Conservation (phyloP, 345 rosid species). For the Aurinia saxatilis region DNA sequence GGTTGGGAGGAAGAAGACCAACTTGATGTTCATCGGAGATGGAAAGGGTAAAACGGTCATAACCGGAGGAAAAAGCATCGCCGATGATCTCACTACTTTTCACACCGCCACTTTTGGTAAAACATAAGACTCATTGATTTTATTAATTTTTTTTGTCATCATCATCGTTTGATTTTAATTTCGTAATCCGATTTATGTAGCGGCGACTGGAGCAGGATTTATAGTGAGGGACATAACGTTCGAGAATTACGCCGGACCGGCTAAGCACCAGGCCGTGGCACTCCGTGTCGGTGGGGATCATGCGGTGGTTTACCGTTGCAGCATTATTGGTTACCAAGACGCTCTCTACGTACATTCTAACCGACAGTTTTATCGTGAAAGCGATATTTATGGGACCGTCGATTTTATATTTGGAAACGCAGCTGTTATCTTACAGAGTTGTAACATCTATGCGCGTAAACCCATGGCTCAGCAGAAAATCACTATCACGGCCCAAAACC, state of each 20-base stretch:
- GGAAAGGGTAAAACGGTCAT: conserved; percentile 82
- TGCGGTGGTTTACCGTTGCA: conserved; percentile 82
- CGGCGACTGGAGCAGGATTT: conserved; percentile 88
- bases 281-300: conserved; percentile 94
- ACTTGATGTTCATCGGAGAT: conserved; percentile 87
- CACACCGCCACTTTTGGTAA: conserved; percentile 90
- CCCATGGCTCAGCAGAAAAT: conserved; percentile 73
- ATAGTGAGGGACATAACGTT: conserved; percentile 90
- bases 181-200: conserved; percentile 31
- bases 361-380: conserved; percentile 88
- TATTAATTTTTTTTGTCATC: neutral
- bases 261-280: conserved; percentile 92
- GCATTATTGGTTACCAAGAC: conserved; percentile 78
- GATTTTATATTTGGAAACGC: conserved; percentile 97
- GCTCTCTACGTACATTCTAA: conserved; percentile 91
- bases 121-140: neutral
- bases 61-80: conserved; percentile 57
- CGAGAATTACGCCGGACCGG: conserved; percentile 88
- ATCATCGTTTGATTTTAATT: neutral
- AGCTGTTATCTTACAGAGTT: conserved; percentile 80
- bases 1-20: conserved; percentile 84
- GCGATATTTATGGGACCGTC: conserved; percentile 82
- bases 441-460: conserved; percentile 74
- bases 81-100: conserved; percentile 65
- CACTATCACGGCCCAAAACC: conserved; percentile 94